phyloP scores from a whole-genome alignment of 441 rosid genomes.

The Geranium incanum region DNA sequence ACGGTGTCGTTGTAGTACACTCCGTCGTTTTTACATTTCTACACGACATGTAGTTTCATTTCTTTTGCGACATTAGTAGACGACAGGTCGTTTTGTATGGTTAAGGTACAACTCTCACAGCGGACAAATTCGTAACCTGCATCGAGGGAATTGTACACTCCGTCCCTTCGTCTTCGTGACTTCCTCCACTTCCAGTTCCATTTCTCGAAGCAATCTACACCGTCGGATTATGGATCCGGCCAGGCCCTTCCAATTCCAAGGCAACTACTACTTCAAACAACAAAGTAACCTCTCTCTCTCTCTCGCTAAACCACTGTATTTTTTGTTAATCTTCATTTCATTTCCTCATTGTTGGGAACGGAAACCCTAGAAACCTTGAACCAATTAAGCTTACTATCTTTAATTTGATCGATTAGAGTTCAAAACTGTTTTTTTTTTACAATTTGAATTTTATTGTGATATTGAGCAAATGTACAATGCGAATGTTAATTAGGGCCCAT shows the following conservation, averaged over 20 bases:
- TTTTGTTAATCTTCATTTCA: slow-evolving; percentile 3
- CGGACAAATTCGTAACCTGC: too few relatives aligned
- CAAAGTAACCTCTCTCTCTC: slow-evolving; percentile 40
- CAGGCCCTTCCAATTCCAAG: slow-evolving; percentile 88
- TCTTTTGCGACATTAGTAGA: too few relatives aligned
- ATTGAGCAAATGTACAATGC: not conserved
- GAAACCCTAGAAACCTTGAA: not conserved
- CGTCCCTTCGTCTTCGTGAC: too few relatives aligned
- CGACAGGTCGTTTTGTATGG: not conserved
- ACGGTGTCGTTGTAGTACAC: too few relatives aligned
- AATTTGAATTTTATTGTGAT: not conserved
- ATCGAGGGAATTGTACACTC: too few relatives aligned
- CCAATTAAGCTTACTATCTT: not conserved
- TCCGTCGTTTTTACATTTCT: too few relatives aligned
- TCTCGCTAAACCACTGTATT: not conserved
- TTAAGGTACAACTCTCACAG: too few relatives aligned
- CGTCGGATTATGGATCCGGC: slow-evolving; percentile 31
- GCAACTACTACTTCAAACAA: slow-evolving; percentile 69
- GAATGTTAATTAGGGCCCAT: not conserved
- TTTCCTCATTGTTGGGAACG: not conserved
- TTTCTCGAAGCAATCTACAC: not conserved
- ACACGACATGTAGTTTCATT: too few relatives aligned
- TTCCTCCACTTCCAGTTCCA: too few relatives aligned
- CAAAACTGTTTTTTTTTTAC: not conserved
- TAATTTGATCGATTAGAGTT: not conserved